Base-by-base conservation (phyloP, 352 stramenopile species). In the Elongisporangium anandrum region DNA sequence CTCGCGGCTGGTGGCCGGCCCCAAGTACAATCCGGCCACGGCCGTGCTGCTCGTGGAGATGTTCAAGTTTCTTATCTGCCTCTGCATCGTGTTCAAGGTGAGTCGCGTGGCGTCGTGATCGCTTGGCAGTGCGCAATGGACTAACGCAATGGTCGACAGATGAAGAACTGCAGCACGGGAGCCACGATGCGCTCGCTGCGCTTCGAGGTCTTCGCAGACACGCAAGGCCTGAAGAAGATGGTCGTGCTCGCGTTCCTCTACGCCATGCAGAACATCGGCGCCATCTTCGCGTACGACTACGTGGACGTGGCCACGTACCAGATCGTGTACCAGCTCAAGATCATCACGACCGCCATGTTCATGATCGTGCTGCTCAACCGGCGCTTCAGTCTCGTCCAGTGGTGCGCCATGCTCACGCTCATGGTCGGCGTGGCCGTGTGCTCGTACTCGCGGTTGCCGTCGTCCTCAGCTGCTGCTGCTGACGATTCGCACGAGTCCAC, bases 281-380 rank as follows among this genome's bases (percentile, higher is more conserved):
- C 86, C 60, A 77, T 95, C 4, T 77, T 95, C 8, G 85, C 86
- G 48, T 95, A 94, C 64, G 86, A 95, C 65, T 93, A 94, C 69
- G 82, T 95, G 41, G 86, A 95, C 65, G 84, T 95, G 19, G 84
- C 86, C 55, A 95, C 86, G 68, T 95, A 94, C 66, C 85, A 95
- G 76, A 93, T 95, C 61, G 84, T 95, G 52, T 95, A 94, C 69
- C 87, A 95, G 70, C 83, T 94, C 60, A 95, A 95, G 79, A 94
- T 95, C 74, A 92, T 95, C 65, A 95, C 87, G 21, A 95, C 87
- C 0, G 87, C 87, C 57, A 78, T 95, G 73, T 95, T 94, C 64
- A 94, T 94, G 85, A 84, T 93, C 57, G 79, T 95, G 52, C 62
- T 95, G 61, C 80, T 95, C 55, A 85, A 95, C 59, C 84, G 87